Conservation (phyloP, 129 eudicot species). For the Arctium minus region DNA sequence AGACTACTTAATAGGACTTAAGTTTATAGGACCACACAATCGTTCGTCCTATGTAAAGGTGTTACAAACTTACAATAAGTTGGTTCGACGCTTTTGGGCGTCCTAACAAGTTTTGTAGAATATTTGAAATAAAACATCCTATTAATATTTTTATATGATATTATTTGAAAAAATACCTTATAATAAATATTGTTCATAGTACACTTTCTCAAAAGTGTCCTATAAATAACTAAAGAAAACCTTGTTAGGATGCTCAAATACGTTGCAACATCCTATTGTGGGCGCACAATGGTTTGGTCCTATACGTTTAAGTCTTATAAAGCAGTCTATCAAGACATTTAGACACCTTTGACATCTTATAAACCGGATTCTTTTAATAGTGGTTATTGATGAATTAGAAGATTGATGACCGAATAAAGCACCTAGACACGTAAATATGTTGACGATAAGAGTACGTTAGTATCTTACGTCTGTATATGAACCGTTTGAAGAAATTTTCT, state of each 20-base stretch:
- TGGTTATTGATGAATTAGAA: background rate
- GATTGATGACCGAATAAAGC: background rate
- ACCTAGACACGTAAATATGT: background rate
- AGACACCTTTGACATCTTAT: background rate
- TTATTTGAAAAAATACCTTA: background rate
- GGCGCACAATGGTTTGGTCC: no score
- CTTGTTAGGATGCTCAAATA: background rate
- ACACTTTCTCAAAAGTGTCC: background rate
- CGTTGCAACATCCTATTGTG: background rate
- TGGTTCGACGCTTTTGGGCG: background rate
- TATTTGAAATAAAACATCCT: no score
- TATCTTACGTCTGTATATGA: slow-evolving; percentile 1
- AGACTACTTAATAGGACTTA: background rate
- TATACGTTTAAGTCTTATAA: no score
- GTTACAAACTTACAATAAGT: background rate
- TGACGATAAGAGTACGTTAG: background rate
- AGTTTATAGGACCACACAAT: background rate
- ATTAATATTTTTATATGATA: no score
- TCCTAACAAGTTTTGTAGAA: background rate
- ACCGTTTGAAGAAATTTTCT: background rate
- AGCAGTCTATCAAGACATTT: no score
- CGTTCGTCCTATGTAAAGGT: background rate
- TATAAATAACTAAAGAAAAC: no score
- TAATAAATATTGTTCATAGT: background rate
- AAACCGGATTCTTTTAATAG: background rate